phyloP scores from a whole-genome alignment of 2,329 filamentous ascomycete genomes.

The Ascochyta lentis region DNA sequence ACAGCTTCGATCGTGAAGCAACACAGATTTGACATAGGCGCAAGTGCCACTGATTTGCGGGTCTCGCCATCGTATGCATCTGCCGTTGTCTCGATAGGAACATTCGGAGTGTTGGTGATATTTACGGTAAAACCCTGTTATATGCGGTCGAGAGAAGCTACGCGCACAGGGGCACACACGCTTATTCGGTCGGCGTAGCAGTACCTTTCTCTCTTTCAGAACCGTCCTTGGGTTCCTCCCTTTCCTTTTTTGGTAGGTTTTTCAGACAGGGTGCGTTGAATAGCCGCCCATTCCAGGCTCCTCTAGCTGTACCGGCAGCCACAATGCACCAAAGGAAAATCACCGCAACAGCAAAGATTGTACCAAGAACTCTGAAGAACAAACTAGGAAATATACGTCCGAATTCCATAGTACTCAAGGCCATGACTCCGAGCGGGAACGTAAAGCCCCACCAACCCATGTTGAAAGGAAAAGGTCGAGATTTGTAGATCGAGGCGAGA shows the following conservation, averaged over 20 bases:
- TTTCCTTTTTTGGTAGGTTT: slow-evolving; percentile 36
- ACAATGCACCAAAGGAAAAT: slow-evolving; percentile 64
- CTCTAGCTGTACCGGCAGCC: slow-evolving; percentile 56
- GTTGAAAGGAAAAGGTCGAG: slow-evolving; percentile 62
- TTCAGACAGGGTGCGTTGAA: slow-evolving; percentile 63
- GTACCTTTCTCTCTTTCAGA: background rate
- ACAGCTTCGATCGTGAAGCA: no score
- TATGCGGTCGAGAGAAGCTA: background rate
- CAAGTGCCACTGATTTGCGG: no score
- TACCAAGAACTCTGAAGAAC: slow-evolving; percentile 65
- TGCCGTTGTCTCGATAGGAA: no score
- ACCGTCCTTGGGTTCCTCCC: background rate
- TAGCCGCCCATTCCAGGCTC: slow-evolving; percentile 57
- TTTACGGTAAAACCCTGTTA: background rate
- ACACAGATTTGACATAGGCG: no score
- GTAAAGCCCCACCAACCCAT: slow-evolving; percentile 70
- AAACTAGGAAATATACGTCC: slow-evolving; percentile 60
- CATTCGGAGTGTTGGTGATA: background rate
- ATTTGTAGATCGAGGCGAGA: slow-evolving; percentile 55
- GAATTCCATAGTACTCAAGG: slow-evolving; percentile 56
- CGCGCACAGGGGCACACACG: background rate
- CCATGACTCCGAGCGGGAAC: slow-evolving; percentile 65
- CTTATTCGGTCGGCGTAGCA: background rate
- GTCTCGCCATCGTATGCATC: no score
- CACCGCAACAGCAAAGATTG: slow-evolving; percentile 60